Evolutionary conservation across 768 basidiomycete genomes (phyloP).

Genomic region (Boletus edulis): DNA sequence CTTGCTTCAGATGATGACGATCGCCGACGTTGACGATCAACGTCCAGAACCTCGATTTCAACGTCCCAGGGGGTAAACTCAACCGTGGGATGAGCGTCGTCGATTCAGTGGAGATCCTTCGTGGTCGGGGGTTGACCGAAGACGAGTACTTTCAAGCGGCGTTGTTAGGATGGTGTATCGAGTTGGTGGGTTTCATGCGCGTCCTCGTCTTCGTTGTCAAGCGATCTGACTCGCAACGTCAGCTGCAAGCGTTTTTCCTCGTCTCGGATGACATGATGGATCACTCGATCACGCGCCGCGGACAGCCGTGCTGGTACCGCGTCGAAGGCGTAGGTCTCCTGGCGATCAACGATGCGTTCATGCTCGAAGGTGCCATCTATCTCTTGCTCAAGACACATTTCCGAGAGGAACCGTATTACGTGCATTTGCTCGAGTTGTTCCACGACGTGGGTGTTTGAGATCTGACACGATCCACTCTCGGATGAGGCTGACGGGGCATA

Average conservation of each 20-base stretch:
- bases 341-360: conserved; percentile 95
- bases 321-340: conserved; percentile 61
- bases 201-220: too few species aligned
- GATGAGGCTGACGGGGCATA: too few species aligned
- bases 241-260: conserved; percentile 98
- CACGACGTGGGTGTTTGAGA: conserved; percentile 57
- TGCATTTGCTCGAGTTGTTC: conserved; percentile 88
- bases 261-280: conserved; percentile 97
- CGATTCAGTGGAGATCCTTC: conserved; percentile 87
- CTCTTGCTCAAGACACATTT: conserved; percentile 86
- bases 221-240: too few species aligned
- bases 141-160: conserved; percentile 89
- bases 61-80: conserved; percentile 95
- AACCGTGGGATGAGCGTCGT: conserved; percentile 97
- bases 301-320: conserved; percentile 94
- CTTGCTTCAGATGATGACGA: too few species aligned
- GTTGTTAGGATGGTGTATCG: conserved; percentile 92
- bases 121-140: conserved; percentile 64
- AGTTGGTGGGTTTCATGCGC: conserved; percentile 59
- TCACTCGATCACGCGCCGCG: conserved; percentile 84
- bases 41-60: conserved; percentile 70
- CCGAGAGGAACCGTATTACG: conserved; percentile 75
- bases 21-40: too few species aligned
- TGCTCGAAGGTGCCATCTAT: conserved; percentile 95
- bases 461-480: too few species aligned